These are phyloP conservation scores for Syncephalis fuscata DNA, from an alignment of 371 early-diverging fungal genomes.

Conservation along the genomic window DNA sequence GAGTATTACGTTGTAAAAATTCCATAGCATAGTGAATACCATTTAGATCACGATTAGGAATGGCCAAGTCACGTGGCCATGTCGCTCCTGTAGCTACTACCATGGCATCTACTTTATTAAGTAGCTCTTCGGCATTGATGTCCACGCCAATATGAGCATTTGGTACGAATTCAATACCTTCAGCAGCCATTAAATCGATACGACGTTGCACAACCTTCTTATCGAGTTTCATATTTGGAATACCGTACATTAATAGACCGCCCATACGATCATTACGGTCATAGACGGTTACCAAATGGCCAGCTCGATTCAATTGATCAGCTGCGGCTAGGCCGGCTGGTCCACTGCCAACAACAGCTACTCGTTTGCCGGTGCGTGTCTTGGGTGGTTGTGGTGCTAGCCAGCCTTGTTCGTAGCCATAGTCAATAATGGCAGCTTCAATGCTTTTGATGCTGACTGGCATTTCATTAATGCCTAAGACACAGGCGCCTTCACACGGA, in stretches of 20 bases:
- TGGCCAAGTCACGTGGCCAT: constrained; percentile 88
- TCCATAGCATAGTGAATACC: constrained; percentile 98
- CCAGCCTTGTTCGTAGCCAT: constrained; percentile 91
- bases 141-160: constrained; percentile 76
- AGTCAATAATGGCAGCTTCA: constrained; percentile 92
- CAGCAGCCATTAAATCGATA: constrained; percentile 75
- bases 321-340: constrained; percentile 94
- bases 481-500: constrained; percentile 88
- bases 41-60: constrained; percentile 67
- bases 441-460: constrained; percentile 95
- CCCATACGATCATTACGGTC: constrained; percentile 92
- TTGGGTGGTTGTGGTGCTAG: constrained; percentile 68
- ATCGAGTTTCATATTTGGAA: constrained; percentile 98
- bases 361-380: constrained; percentile 59
- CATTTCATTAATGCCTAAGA: constrained; percentile 74
- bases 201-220: constrained; percentile 86
- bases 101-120: constrained; percentile 55
- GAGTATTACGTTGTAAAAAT: constrained; percentile 78
- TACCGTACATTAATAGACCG: constrained; percentile 94
- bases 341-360: constrained; percentile 89
- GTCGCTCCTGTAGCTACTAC: constrained; percentile 90
- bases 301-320: constrained; percentile 93
- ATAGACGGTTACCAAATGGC: constrained; percentile 85
- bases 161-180: constrained; percentile 78
- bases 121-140: constrained; percentile 44